Percentiles rank a stretch among this genome's conserved stretches.
These are phyloP conservation scores for Talaromyces marneffei DNA, from an alignment of 2,329 filamentous ascomycete genomes.

Conservation along the genomic window DNA sequence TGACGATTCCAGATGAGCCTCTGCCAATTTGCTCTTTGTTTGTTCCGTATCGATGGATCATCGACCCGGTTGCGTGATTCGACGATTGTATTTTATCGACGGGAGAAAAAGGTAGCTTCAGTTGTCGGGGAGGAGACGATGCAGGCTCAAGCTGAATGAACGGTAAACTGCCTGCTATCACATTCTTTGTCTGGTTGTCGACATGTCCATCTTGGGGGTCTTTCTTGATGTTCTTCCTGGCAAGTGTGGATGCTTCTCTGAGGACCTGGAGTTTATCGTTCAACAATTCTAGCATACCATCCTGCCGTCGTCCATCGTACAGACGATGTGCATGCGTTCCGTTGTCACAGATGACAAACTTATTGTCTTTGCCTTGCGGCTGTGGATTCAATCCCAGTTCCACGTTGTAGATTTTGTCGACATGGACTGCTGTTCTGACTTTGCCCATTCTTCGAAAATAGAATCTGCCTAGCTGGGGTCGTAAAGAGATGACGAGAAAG, in stretches of 20 bases:
- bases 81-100: not conserved
- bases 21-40: constrained; percentile 56
- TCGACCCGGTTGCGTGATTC: not conserved
- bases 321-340: constrained; percentile 14
- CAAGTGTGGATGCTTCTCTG: not conserved
- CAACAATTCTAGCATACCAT: constrained; percentile 12
- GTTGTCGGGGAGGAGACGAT: not conserved
- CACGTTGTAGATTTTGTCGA: constrained; percentile 7
- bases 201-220: not conserved
- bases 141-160: constrained; percentile 1
- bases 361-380: constrained; percentile 3
- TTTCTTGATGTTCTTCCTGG: not conserved
- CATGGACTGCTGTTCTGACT: constrained; percentile 7
- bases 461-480: no score
- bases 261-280: constrained; percentile 11
- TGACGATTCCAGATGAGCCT: constrained; percentile 81
- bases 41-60: constrained; percentile 10
- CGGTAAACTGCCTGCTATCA: not conserved
- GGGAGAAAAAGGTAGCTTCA: not conserved
- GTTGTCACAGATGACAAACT: not conserved
- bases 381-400: constrained; percentile 7
- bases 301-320: constrained; percentile 11
- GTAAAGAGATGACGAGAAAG: no score
- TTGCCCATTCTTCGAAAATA: not conserved
- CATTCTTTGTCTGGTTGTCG: not conserved